Percentiles rank a stretch among this genome's conserved stretches.
Evolutionary conservation across 2,329 filamentous ascomycete species (phyloP).

Genomic region (Aspergillus arachidicola): DNA sequence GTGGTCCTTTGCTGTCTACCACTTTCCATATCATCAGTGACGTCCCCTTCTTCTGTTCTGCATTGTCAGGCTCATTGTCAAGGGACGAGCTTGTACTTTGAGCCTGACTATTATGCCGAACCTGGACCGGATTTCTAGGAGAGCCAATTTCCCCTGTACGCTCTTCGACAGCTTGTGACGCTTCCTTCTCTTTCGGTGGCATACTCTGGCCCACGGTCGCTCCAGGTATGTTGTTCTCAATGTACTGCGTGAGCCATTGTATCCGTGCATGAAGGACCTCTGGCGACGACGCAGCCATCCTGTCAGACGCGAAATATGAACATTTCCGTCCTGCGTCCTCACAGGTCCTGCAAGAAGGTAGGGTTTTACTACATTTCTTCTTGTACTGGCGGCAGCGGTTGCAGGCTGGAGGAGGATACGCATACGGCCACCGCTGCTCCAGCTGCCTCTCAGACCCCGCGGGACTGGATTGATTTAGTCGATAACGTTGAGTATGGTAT

Average conservation of each 20-base stretch:
- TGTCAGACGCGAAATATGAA: neutral
- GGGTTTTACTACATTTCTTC: neutral
- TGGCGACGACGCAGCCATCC: neutral
- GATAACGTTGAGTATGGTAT: neutral
- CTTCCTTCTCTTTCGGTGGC: neutral
- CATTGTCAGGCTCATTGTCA: neutral
- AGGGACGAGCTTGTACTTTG: neutral
- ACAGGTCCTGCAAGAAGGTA: neutral
- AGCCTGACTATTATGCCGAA: no score
- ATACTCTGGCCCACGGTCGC: neutral
- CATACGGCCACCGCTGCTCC: neutral
- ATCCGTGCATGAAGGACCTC: neutral
- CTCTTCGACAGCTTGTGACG: neutral
- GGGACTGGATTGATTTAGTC: neutral
- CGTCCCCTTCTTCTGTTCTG: neutral
- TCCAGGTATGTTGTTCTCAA: neutral
- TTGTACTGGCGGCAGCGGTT: neutral
- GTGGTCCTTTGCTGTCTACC: neutral
- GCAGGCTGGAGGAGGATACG: neutral
- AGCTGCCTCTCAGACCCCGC: neutral
- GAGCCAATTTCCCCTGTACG: neutral
- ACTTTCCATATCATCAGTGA: neutral
- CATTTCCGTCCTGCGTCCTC: neutral
- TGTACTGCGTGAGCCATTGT: neutral
- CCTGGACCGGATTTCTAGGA: neutral